Conservation (phyloP, 169 alveolate genomes). For the Plasmodium fragile region DNA sequence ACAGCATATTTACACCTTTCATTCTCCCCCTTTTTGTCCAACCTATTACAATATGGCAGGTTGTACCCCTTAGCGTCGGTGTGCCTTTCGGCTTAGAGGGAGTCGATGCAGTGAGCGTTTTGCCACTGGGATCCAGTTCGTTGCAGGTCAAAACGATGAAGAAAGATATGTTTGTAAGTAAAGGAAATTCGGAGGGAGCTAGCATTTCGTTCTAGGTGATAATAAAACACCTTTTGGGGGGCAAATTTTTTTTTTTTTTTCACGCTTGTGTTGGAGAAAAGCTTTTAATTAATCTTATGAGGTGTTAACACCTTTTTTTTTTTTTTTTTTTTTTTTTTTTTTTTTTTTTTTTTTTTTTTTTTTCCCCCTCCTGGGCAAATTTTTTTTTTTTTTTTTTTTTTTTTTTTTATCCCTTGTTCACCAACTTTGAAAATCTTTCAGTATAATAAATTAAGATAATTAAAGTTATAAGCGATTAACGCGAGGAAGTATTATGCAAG, state of each 20-base stretch:
- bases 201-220: constrained; percentile 69
- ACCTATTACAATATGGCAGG: constrained; percentile 30
- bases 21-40: background rate
- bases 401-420: background rate
- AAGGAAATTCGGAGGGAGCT: constrained; percentile 79
- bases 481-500: background rate
- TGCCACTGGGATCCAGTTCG: constrained; percentile 76
- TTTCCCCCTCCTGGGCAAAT: no score
- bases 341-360: no score
- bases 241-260: constrained; percentile 1
- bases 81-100: constrained; percentile 21
- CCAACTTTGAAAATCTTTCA: constrained; percentile 1
- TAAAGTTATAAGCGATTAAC: background rate
- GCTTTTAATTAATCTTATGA: constrained; percentile 35
- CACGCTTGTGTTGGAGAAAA: constrained; percentile 10
- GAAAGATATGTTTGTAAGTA: constrained; percentile 77
- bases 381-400: no score
- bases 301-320: background rate
- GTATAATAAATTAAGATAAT: background rate
- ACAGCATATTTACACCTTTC: background rate
- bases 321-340: no score
- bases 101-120: constrained; percentile 75
- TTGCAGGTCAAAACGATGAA: constrained; percentile 77
- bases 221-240: background rate
- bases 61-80: constrained; percentile 23